Evolutionary conservation across 805 yeast species (phyloP).

Genomic region (Saccharomyces kudriavzevii): DNA sequence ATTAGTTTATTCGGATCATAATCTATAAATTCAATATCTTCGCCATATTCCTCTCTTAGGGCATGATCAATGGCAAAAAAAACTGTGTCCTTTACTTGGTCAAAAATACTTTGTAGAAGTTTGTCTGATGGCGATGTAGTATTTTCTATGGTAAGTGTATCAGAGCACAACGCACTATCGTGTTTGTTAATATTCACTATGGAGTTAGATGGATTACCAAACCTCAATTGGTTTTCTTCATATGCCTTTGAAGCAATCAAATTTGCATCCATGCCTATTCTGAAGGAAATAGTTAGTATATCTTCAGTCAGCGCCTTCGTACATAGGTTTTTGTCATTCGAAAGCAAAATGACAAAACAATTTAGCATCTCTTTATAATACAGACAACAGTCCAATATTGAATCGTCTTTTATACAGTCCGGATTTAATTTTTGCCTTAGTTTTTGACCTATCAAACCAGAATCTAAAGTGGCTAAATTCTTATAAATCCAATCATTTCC

Average conservation of each 20-base stretch:
- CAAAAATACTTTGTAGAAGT: conserved; percentile 22
- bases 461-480: conserved; percentile 43
- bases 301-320: conserved; percentile 63
- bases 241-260: conserved; percentile 36
- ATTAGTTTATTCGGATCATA: conserved; percentile 34
- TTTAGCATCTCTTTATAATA: conserved; percentile 41
- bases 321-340: conserved; percentile 82
- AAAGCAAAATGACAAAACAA: conserved; percentile 50
- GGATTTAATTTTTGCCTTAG: conserved; percentile 44
- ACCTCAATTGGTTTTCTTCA: conserved; percentile 30
- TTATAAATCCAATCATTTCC: conserved; percentile 74
- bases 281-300: conserved; percentile 49
- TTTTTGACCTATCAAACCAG: conserved; percentile 58
- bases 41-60: conserved; percentile 48
- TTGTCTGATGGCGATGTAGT: background rate
- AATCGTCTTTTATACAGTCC: conserved; percentile 55
- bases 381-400: conserved; percentile 78
- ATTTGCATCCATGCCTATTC: conserved; percentile 39
- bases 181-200: background rate
- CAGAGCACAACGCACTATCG: background rate
- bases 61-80: conserved; percentile 42
- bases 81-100: conserved; percentile 36
- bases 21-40: conserved; percentile 44
- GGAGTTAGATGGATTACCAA: conserved; percentile 5
- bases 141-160: background rate